Evolutionary conservation across 768 basidiomycete genomes (phyloP).

Genomic region (Mycena galopus): DNA sequence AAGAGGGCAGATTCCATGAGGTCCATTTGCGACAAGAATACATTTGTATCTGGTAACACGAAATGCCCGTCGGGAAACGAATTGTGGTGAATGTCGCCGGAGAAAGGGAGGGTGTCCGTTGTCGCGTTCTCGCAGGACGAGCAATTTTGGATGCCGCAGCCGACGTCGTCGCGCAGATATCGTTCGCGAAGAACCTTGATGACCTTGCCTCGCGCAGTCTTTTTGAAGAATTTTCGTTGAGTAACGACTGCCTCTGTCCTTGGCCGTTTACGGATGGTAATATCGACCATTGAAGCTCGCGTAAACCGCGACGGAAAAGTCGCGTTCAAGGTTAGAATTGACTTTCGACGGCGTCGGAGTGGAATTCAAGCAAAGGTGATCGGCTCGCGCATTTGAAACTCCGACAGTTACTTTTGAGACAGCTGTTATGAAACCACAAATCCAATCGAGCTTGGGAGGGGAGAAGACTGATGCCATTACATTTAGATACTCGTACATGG

Average conservation of each 20-base stretch:
- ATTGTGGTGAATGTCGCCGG: conserved; percentile 70
- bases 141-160: conserved; percentile 86
- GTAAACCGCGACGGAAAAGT: too few relatives aligned
- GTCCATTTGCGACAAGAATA: conserved; percentile 98
- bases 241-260: conserved; percentile 79
- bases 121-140: conserved; percentile 63
- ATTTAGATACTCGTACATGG: conserved; percentile 33
- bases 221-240: conserved; percentile 95
- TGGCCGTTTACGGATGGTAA: conserved; percentile 81
- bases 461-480: too few relatives aligned
- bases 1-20: conserved; percentile 86
- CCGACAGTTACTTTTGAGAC: too few relatives aligned
- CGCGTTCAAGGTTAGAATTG: too few relatives aligned
- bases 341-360: too few relatives aligned
- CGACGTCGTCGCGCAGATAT: conserved; percentile 93
- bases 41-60: conserved; percentile 94
- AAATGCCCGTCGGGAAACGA: conserved; percentile 79
- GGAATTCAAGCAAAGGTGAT: too few relatives aligned
- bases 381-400: too few relatives aligned
- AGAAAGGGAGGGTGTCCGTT: conserved; percentile 65
- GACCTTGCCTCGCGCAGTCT: conserved; percentile 94
- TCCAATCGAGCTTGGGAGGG: too few relatives aligned
- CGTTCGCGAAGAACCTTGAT: conserved; percentile 95
- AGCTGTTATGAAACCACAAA: too few relatives aligned
- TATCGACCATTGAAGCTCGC: conserved; percentile 59